Evolutionary conservation across 495 filamentous ascomycete genomes (phyloP), one percentile per base, ranked within the genome.

Genomic region (Chaetomium fimeti): DNA sequence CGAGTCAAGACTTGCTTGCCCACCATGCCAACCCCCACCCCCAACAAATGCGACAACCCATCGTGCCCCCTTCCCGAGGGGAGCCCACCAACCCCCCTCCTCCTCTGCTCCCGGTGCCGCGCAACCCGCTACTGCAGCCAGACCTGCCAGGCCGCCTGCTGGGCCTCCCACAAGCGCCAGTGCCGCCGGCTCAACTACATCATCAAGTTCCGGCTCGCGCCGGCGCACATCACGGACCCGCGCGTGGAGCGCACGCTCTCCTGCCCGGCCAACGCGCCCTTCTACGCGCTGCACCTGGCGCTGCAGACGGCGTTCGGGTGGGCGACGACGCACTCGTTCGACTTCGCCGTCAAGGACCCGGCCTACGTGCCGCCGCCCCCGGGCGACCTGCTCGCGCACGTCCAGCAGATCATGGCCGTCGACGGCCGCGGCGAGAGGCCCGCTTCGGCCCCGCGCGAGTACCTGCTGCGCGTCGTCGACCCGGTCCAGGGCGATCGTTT

Each of bases 291-390:
- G 29, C 71, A 78, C 61, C 8, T 68, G 55, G 72, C 70, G 1
- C 65, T 78, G 18, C 70, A 74, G 57, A 57, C 68, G 36, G 72
- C 71, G 18, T 79, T 79, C 60, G 68, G 68, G 43, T 75, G 73
- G 74, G 60, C 68, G 25, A 65, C 60, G 3, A 73, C 32, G 16
- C 69, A 71, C 42, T 65, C 61, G 29, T 69, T 64, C 49, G 68
- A 71, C 63, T 71, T 71, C 42, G 56, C 68, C 36, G 66, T 68
- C 40, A 16, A 27, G 12, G 56, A 71, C 38, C 68, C 66, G 18
- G 56, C 42, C 15, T 71, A 45, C 32, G 16, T 18, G 18, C 48
- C 28, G 16, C 12, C 54, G 18, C 48, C 28, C 11, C 12, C 54
- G 1, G 38, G 15, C 0, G 49, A 53, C 43, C 20, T 49, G 6